A percentile compares a stretch with the other conserved stretches of the same genome.
Evolutionary conservation across 768 basidiomycete species (phyloP).

Genomic region (Suillus hirtellus): DNA sequence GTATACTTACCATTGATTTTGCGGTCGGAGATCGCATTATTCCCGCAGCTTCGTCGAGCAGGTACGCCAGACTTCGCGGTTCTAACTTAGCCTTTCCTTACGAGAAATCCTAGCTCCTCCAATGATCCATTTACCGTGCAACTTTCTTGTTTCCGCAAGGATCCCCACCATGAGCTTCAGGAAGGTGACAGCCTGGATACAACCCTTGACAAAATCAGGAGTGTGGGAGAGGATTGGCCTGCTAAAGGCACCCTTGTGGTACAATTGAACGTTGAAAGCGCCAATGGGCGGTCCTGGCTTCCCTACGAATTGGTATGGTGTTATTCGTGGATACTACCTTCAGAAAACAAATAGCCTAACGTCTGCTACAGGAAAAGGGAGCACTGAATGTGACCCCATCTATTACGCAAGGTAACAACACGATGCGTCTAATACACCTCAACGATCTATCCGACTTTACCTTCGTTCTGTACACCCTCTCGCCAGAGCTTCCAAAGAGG

Average conservation of each 20-base stretch:
- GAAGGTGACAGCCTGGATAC: not conserved
- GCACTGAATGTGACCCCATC: slow-evolving; percentile 43
- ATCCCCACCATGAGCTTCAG: not conserved
- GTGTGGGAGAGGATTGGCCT: slow-evolving; percentile 40
- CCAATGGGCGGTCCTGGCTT: slow-evolving; percentile 41
- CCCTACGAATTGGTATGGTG: slow-evolving; percentile 43
- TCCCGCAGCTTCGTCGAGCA: slow-evolving; percentile 9
- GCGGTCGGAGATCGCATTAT: slow-evolving; percentile 24
- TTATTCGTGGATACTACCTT: not conserved
- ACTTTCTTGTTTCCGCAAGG: slow-evolving; percentile 24
- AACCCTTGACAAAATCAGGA: slow-evolving; percentile 11
- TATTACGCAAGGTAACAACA: slow-evolving; percentile 46
- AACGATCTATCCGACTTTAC: slow-evolving; percentile 40
- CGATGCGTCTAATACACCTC: slow-evolving; percentile 52
- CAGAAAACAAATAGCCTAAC: not conserved
- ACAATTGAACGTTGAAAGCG: slow-evolving; percentile 42
- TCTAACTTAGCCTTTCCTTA: slow-evolving; percentile 1
- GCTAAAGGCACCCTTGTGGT: slow-evolving; percentile 44
- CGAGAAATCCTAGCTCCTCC: not conserved
- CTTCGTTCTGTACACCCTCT: slow-evolving; percentile 46
- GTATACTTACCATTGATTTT: slow-evolving; percentile 26
- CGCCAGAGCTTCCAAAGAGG: slow-evolving; percentile 19
- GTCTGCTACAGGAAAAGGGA: slow-evolving; percentile 26
- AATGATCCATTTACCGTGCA: slow-evolving; percentile 7
- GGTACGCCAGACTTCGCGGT: not conserved